Conservation (phyloP, 2,329 filamentous ascomycete genomes). For the Fusarium vanettenii region DNA sequence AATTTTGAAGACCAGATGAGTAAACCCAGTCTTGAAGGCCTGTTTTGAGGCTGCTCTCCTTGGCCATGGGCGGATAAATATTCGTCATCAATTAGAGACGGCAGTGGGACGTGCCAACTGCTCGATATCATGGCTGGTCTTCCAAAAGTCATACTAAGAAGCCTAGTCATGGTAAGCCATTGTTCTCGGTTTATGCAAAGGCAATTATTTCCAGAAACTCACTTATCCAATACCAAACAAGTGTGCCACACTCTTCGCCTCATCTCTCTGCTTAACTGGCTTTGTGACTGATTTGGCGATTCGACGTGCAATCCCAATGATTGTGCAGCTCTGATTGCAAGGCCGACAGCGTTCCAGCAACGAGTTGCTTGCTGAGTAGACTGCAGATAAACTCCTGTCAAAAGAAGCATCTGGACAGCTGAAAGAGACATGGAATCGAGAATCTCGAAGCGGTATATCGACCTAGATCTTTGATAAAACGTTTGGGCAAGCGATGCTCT, state of each 20-base stretch:
- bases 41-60: background rate
- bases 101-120: background rate
- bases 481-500: background rate
- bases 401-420: constrained; percentile 1
- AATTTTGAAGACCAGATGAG: background rate
- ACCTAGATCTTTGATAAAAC: constrained; percentile 15
- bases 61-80: background rate
- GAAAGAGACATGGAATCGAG: constrained; percentile 9
- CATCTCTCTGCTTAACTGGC: constrained; percentile 18
- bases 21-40: background rate
- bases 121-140: constrained; percentile 18
- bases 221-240: constrained; percentile 16
- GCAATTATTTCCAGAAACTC: background rate
- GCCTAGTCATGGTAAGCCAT: background rate
- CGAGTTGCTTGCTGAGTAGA: constrained; percentile 8
- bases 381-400: constrained; percentile 18
- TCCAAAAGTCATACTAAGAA: constrained; percentile 17
- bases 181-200: background rate
- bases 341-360: constrained; percentile 15
- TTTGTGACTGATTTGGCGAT: background rate
- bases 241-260: constrained; percentile 16
- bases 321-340: constrained; percentile 15
- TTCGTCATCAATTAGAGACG: constrained; percentile 17
- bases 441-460: background rate
- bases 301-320: constrained; percentile 10